Percentiles rank a stretch among this genome's conserved stretches.
Evolutionary conservation across 768 basidiomycete species (phyloP).

Genomic region (Kwoniella mangroviensis): DNA sequence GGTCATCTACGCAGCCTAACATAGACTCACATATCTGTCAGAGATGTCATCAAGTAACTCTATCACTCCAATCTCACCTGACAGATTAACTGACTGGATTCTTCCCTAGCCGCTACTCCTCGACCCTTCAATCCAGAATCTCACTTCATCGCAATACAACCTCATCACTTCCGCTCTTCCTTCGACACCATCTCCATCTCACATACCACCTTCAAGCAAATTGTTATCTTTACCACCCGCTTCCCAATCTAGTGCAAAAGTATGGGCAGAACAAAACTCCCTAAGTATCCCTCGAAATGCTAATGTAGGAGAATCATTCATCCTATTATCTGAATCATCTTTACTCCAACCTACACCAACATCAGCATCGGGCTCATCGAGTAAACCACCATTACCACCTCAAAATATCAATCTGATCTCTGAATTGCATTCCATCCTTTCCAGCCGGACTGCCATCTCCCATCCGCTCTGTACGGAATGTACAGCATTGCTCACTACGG

Average conservation of each 20-base stretch:
- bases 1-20: neutral
- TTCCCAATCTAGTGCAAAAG: constrained; percentile 49
- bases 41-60: constrained; percentile 49
- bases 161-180: constrained; percentile 76
- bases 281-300: neutral
- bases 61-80: neutral
- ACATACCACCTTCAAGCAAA: constrained; percentile 55
- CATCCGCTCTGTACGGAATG: constrained; percentile 96
- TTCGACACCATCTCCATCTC: constrained; percentile 56
- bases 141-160: constrained; percentile 85
- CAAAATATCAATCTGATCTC: constrained; percentile 32
- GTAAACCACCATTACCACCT: constrained; percentile 13
- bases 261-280: constrained; percentile 40
- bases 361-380: neutral
- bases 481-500: constrained; percentile 75
- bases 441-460: constrained; percentile 64
- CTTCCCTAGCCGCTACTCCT: constrained; percentile 74
- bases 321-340: constrained; percentile 51
- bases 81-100: neutral
- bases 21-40: constrained; percentile 40
- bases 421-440: constrained; percentile 51
- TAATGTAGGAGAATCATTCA: constrained; percentile 39
- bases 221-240: constrained; percentile 59
- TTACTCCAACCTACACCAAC: constrained; percentile 66
- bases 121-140: constrained; percentile 86